These are phyloP conservation scores for Suhomyces panamericanus DNA, from an alignment of 1,139 yeast species.

Conservation along the genomic window DNA sequence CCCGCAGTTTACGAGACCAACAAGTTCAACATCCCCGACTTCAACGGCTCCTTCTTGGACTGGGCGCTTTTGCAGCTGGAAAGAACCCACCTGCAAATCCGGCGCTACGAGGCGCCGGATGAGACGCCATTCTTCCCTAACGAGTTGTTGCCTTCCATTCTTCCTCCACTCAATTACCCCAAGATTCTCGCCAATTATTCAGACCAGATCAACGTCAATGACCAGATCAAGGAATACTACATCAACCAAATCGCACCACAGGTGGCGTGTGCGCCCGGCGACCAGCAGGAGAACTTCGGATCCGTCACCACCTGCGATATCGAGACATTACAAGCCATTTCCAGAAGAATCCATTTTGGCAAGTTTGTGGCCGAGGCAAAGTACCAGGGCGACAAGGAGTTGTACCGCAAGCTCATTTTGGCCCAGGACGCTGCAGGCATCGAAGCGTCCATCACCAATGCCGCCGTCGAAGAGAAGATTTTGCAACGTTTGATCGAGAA, in stretches of 20 bases:
- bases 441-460: slow-evolving; percentile 78
- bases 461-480: slow-evolving; percentile 82
- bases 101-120: slow-evolving; percentile 94
- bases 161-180: slow-evolving; percentile 82
- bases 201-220: slow-evolving; percentile 74
- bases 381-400: slow-evolving; percentile 65
- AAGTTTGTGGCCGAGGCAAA: slow-evolving; percentile 97
- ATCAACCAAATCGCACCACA: slow-evolving; percentile 71
- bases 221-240: slow-evolving; percentile 65
- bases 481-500: slow-evolving; percentile 74
- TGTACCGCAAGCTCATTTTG: slow-evolving; percentile 63
- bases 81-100: slow-evolving; percentile 74
- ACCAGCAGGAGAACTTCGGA: slow-evolving; percentile 84
- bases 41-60: slow-evolving; percentile 81
- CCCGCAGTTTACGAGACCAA: slow-evolving; percentile 69
- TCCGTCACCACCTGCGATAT: slow-evolving; percentile 84
- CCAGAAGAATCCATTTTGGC: slow-evolving; percentile 96
- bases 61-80: slow-evolving; percentile 82
- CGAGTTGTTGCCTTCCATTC: slow-evolving; percentile 60
- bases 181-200: slow-evolving; percentile 71
- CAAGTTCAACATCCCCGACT: slow-evolving; percentile 62
- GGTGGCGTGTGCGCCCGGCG: slow-evolving; percentile 67
- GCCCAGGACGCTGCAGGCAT: slow-evolving; percentile 71
- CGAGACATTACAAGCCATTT: slow-evolving; percentile 80
- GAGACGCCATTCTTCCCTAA: slow-evolving; percentile 89